Conservation (phyloP, 768 basidiomycete species). For the Leccinellum luteum region DNA sequence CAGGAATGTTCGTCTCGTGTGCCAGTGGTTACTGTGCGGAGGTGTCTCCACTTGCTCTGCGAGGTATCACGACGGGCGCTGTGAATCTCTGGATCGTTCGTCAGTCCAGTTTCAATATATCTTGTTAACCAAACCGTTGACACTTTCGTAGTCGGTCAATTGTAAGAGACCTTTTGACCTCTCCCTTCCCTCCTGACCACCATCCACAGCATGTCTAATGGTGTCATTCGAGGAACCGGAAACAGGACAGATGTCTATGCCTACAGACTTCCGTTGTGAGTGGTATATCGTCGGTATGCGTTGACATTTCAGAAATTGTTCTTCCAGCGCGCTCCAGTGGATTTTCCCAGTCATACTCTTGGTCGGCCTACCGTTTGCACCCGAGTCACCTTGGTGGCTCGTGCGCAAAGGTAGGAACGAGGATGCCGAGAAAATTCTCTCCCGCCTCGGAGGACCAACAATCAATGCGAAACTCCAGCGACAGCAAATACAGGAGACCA, state of each 20-base stretch:
- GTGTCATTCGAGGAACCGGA: slow-evolving; percentile 25
- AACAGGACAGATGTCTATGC: slow-evolving; percentile 20
- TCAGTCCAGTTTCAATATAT: slow-evolving; percentile 2
- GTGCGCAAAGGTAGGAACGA: slow-evolving; percentile 29
- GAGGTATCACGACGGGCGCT: slow-evolving; percentile 24
- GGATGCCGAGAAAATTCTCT: slow-evolving; percentile 22
- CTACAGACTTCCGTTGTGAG: slow-evolving; percentile 29
- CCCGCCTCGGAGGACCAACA: slow-evolving; percentile 18
- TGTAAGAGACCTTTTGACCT: slow-evolving; percentile 8
- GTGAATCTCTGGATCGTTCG: slow-evolving; percentile 27
- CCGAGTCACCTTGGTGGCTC: slow-evolving; percentile 35
- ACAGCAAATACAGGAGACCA: slow-evolving; percentile 29
- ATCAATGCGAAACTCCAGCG: slow-evolving; percentile 23
- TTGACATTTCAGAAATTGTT: not conserved
- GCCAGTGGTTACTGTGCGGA: slow-evolving; percentile 27
- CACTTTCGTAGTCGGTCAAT: slow-evolving; percentile 17
- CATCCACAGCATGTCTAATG: slow-evolving; percentile 22
- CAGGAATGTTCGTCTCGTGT: slow-evolving; percentile 25
- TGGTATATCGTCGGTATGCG: not conserved
- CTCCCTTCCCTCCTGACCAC: not conserved
- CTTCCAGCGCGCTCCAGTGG: slow-evolving; percentile 30
- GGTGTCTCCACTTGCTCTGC: slow-evolving; percentile 27
- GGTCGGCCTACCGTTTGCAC: slow-evolving; percentile 30
- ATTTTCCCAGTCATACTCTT: slow-evolving; percentile 33
- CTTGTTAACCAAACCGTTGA: not conserved